phyloP scores from a whole-genome alignment of 495 filamentous ascomycete species.

The Xylaria palmicola region DNA sequence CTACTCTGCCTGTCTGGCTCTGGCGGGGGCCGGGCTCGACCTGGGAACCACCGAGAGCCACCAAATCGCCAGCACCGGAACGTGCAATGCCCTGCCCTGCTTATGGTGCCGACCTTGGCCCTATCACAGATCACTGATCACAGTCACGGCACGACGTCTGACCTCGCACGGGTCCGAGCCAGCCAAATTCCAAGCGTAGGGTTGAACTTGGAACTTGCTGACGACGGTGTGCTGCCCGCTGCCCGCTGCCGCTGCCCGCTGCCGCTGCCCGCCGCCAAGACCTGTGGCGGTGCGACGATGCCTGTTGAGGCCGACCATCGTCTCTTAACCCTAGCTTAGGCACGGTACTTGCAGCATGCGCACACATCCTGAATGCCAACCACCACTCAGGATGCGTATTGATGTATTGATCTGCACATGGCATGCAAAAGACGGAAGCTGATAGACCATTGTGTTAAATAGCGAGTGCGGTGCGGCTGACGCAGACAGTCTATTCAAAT shows the following conservation, averaged over 20 bases:
- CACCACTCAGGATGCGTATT: background rate
- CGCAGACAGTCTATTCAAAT: no score
- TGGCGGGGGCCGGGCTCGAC: no score
- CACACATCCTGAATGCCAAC: background rate
- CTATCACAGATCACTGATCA: no score
- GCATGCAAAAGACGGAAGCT: background rate
- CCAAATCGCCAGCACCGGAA: background rate
- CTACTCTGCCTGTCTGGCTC: no score
- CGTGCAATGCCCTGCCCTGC: conserved; percentile 13
- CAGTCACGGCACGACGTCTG: conserved; percentile 11
- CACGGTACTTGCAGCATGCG: conserved; percentile 7
- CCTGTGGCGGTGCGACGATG: background rate
- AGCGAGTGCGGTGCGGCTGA: background rate
- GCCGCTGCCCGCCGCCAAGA: conserved; percentile 12
- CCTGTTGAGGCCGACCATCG: background rate
- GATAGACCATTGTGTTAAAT: background rate
- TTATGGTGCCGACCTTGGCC: conserved; percentile 5
- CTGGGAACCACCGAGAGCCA: conserved; percentile 12
- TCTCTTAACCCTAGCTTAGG: background rate
- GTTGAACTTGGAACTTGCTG: background rate
- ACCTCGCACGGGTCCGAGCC: conserved; percentile 10
- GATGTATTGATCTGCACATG: background rate
- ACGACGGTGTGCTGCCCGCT: conserved; percentile 1
- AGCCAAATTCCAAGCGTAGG: background rate
- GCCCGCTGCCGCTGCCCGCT: no score